Evolutionary conservation across 1,284 basidiomycete genomes (phyloP), one percentile per base, ranked within the genome.

Genomic region (Sporisorium graminicola): DNA sequence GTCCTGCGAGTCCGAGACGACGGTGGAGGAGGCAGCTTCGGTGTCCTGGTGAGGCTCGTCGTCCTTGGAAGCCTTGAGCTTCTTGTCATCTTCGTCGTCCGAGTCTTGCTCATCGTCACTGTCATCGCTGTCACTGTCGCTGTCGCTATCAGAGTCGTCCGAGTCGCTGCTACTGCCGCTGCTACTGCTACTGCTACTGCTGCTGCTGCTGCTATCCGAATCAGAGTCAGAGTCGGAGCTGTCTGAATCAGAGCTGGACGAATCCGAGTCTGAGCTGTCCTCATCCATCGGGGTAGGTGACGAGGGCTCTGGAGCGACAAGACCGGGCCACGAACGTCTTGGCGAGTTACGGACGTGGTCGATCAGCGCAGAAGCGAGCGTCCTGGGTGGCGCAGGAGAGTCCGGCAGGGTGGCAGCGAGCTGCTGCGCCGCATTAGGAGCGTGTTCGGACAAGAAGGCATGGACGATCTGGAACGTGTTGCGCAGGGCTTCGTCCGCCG

Each of bases 391-490:
- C 9, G 61, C 65, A 16, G 71, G 65, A 1, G 66, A 65, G 26
- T 57, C 51, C n/a, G 67, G 73, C 52, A 75, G 37, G 5, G 63
- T 50, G 5, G 52, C 20, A n/a, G 73, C 73, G 5, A 75, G 51
- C 37, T 61, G 53, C 42, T 65, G 58, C 14, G 69, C 74, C 18
- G 65, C 69, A 6, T 49, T 40, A 24, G 74, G 74, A 20, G 74
- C 74, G 43, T 77, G 69, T 44, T 77, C 62, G 14, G 65, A 40
- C 5, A 77, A 22, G 55, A 77, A 77, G n/a, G 74, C 69, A 35
- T 77, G 66, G 2, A 77, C 74, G 47, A 77, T 73, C 54, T 64
- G 65, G 46, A 77, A 77, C 3, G 74, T 77, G 55, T 73, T 56
- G 24, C 52, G 54, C 9, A 77, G 65, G 5, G 69, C 74, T 14